phyloP scores from a whole-genome alignment of 2,329 filamentous ascomycete genomes.

The Diaporthe batatas region DNA sequence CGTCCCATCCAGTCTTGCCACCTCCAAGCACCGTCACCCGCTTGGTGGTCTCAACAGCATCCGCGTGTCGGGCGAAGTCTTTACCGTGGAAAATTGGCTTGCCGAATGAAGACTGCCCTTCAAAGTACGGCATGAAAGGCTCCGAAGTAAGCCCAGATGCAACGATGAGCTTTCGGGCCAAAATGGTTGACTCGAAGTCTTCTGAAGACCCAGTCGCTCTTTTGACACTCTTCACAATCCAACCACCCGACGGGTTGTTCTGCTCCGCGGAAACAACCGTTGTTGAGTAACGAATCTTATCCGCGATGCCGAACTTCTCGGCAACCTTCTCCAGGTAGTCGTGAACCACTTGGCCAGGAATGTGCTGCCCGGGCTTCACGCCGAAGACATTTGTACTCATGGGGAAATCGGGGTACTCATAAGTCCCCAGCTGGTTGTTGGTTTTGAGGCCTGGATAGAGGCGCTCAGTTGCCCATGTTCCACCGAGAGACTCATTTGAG shows the following conservation, averaged over 20 bases:
- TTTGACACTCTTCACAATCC: conserved; percentile 50
- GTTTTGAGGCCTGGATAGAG: conserved; percentile 78
- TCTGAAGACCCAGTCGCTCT: conserved; percentile 53
- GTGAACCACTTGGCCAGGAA: conserved; percentile 61
- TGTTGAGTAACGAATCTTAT: conserved; percentile 56
- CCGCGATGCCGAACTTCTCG: conserved; percentile 56
- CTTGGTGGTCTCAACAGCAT: conserved; percentile 57
- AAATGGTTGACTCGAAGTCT: background rate
- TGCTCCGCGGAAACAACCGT: conserved; percentile 60
- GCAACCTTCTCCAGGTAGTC: conserved; percentile 62
- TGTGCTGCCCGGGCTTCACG: conserved; percentile 60
- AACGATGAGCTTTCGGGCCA: conserved; percentile 2
- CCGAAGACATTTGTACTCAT: conserved; percentile 70
- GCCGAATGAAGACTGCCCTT: conserved; percentile 60
- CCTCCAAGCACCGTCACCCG: conserved; percentile 70
- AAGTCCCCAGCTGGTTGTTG: conserved; percentile 77
- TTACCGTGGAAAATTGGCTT: conserved; percentile 64
- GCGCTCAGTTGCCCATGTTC: conserved; percentile 76
- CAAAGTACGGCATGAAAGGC: conserved; percentile 60
- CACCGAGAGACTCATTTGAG: conserved; percentile 68
- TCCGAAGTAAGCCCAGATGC: conserved; percentile 56
- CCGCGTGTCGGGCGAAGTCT: conserved; percentile 58
- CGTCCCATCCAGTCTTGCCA: conserved; percentile 69
- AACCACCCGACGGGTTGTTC: conserved; percentile 54
- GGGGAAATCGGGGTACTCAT: conserved; percentile 80